Evolutionary conservation across 2,329 filamentous ascomycete genomes (phyloP).

Genomic region (Pseudocercospora eumusae): DNA sequence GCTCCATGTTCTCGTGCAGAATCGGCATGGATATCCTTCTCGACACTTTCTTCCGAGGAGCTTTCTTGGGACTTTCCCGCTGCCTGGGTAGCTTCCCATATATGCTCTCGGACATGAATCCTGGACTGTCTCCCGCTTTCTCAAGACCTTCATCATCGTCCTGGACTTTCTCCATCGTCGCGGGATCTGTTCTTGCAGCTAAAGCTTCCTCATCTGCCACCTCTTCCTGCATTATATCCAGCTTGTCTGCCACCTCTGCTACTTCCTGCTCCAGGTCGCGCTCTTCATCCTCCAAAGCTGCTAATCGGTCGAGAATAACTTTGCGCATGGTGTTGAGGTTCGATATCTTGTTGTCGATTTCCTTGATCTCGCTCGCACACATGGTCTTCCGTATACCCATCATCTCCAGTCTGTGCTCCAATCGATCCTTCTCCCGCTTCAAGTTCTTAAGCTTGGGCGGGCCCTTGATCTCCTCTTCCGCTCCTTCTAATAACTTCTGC

Average conservation of each 20-base stretch:
- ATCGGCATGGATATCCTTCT: slow-evolving; percentile 87
- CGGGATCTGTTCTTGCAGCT: slow-evolving; percentile 42
- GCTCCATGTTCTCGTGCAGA: slow-evolving; percentile 90
- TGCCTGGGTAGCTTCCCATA: slow-evolving; percentile 79
- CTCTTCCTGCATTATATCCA: slow-evolving; percentile 65
- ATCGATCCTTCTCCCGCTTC: slow-evolving; percentile 74
- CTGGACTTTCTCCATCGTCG: slow-evolving; percentile 52
- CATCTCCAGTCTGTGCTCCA: slow-evolving; percentile 88
- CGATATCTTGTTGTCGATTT: slow-evolving; percentile 95
- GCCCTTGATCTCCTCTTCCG: slow-evolving; percentile 59
- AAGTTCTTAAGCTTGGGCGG: slow-evolving; percentile 71
- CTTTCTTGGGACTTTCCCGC: slow-evolving; percentile 46
- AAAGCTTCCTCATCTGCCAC: slow-evolving; percentile 53
- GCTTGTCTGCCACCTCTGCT: slow-evolving; percentile 60
- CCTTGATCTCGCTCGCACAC: slow-evolving; percentile 92
- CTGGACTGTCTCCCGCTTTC: slow-evolving; percentile 50
- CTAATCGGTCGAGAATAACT: slow-evolving; percentile 84
- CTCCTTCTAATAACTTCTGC: slow-evolving; percentile 68
- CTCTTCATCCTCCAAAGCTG: slow-evolving; percentile 86
- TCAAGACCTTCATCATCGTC: slow-evolving; percentile 48
- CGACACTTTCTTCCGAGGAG: slow-evolving; percentile 58
- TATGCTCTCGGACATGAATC: slow-evolving; percentile 97
- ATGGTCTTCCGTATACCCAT: slow-evolving; percentile 93
- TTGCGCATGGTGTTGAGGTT: slow-evolving; percentile 91
- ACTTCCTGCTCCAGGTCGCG: slow-evolving; percentile 83